phyloP scores from a whole-genome alignment of 495 filamentous ascomycete species.

The Poronia punctata region DNA sequence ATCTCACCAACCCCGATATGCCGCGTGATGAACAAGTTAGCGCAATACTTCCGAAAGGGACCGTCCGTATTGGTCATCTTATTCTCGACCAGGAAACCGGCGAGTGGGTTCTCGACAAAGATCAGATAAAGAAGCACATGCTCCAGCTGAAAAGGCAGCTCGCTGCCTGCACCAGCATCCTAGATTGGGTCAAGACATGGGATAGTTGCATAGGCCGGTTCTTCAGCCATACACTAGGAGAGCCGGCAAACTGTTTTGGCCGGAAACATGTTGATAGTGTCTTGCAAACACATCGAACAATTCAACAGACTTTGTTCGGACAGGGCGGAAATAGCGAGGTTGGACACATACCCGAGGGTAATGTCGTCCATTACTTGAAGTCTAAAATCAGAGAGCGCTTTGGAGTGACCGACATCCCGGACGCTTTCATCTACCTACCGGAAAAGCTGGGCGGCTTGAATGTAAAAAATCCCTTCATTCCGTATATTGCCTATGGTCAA shows the following conservation, averaged over 20 bases:
- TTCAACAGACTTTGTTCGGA: constrained; percentile 46
- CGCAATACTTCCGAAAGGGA: constrained; percentile 43
- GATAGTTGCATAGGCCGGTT: constrained; percentile 59
- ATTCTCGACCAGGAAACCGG: constrained; percentile 46
- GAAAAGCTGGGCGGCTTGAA: constrained; percentile 49
- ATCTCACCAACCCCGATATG: constrained; percentile 20
- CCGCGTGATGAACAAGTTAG: constrained; percentile 15
- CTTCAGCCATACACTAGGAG: constrained; percentile 61
- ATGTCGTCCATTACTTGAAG: constrained; percentile 45
- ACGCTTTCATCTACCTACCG: constrained; percentile 57
- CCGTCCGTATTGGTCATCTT: constrained; percentile 58
- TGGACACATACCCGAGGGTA: constrained; percentile 17
- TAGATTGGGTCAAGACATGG: constrained; percentile 61
- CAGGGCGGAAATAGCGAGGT: neutral
- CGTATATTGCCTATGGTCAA: constrained; percentile 13
- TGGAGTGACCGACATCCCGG: constrained; percentile 46
- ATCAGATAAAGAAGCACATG: constrained; percentile 55
- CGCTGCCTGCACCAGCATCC: constrained; percentile 43
- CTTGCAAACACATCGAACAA: constrained; percentile 49
- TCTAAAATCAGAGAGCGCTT: constrained; percentile 48
- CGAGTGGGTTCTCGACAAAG: constrained; percentile 55
- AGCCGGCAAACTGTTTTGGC: constrained; percentile 58
- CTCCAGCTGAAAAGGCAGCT: constrained; percentile 54
- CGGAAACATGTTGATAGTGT: constrained; percentile 56
- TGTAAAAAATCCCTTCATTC: constrained; percentile 49